Evolutionary conservation across 352 stramenopile genomes (phyloP).

Genomic region (Phytopythium vexans): DNA sequence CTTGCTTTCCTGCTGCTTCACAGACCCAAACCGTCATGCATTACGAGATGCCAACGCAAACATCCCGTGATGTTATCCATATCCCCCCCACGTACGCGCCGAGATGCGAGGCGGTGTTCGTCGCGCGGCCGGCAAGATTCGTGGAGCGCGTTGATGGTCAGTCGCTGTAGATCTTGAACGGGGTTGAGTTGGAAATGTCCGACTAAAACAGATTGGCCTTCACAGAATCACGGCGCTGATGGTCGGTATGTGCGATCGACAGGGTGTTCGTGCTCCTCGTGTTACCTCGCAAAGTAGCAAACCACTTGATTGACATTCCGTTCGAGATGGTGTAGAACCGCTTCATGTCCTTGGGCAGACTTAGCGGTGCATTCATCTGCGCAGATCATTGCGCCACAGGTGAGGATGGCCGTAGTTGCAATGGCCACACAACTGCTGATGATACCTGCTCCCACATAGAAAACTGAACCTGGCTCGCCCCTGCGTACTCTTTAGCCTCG

Average conservation of each 20-base stretch:
- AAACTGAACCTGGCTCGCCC: constrained; percentile 46
- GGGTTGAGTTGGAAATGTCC: constrained; percentile 64
- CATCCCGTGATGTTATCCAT: too few species aligned
- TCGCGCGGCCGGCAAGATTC: constrained; percentile 37
- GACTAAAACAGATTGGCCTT: constrained; percentile 46
- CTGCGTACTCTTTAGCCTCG: constrained; percentile 50
- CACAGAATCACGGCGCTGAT: too few species aligned
- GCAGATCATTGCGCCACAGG: neutral
- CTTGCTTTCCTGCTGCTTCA: neutral
- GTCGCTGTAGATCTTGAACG: constrained; percentile 53
- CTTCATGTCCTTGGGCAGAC: constrained; percentile 61
- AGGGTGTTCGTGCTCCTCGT: neutral
- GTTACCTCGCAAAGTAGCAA: constrained; percentile 42
- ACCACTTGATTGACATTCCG: constrained; percentile 73
- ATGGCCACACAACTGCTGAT: neutral
- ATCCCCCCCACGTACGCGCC: neutral
- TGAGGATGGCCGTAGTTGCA: too few species aligned
- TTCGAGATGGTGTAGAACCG: constrained; percentile 70
- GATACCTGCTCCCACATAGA: constrained; percentile 72
- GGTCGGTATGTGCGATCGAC: too few species aligned
- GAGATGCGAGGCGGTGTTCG: constrained; percentile 22
- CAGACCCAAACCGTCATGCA: too few species aligned
- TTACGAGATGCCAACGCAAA: too few species aligned
- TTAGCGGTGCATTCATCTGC: constrained; percentile 55
- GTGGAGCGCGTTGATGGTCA: constrained; percentile 32